A percentile compares a stretch with the other conserved stretches of the same genome.
phyloP scores from a whole-genome alignment of 192 early-diverging fungal species.

The Podila epicladia region DNA sequence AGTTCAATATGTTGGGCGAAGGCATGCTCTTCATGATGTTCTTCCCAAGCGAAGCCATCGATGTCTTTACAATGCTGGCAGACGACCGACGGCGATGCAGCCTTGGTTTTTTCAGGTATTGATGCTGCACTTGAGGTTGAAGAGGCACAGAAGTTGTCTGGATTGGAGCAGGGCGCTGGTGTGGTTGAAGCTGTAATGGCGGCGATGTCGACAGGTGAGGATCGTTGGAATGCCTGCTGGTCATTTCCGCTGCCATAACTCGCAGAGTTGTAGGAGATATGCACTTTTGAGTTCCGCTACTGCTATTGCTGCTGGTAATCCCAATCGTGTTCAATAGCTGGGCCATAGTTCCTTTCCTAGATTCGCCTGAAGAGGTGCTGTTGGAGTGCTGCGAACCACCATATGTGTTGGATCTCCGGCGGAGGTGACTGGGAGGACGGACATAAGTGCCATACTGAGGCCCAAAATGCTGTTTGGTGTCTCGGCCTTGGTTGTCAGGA shows the following conservation, averaged over 20 bases:
- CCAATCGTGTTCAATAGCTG: neutral
- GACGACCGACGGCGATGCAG: constrained; percentile 24
- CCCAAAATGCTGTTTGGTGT: constrained; percentile 13
- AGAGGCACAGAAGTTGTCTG: neutral
- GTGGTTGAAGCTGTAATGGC: neutral
- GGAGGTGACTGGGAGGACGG: constrained; percentile 8
- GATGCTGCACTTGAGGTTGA: neutral
- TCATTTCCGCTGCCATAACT: neutral
- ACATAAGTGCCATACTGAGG: constrained; percentile 5
- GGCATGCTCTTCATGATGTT: constrained; percentile 35
- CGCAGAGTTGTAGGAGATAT: neutral
- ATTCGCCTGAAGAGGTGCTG: neutral
- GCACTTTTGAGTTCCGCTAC: neutral
- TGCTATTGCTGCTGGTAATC: neutral
- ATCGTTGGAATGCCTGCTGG: neutral
- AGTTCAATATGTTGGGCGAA: constrained; percentile 19
- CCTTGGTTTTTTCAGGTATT: neutral
- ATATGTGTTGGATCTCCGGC: neutral
- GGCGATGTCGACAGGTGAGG: neutral
- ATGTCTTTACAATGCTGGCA: neutral
- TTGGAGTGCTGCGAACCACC: neutral
- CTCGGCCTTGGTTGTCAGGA: constrained; percentile 29
- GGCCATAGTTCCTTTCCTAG: neutral
- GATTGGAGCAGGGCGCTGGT: neutral
- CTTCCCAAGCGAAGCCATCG: constrained; percentile 16